A percentile compares a stretch with the other conserved stretches of the same genome.
Conservation (phyloP, 495 filamentous ascomycete genomes). For the Penicillium argentinense region DNA sequence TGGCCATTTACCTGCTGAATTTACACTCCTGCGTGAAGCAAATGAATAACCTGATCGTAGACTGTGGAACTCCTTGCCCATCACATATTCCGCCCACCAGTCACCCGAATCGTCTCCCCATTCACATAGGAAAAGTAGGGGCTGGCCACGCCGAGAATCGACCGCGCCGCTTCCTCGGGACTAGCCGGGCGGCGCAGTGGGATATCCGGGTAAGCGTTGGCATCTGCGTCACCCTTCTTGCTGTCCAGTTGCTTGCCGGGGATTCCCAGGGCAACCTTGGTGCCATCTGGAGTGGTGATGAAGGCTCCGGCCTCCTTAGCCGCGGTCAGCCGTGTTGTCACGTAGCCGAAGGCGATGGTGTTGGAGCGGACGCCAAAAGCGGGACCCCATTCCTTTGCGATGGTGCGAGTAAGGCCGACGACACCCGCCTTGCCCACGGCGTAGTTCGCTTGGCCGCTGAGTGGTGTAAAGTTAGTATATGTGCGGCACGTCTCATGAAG, state of each 20-base stretch:
- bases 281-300: constrained; percentile 70
- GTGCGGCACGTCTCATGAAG: too few species aligned
- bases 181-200: constrained; percentile 73
- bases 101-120: constrained; percentile 82
- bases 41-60: too few species aligned
- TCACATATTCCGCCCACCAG: constrained; percentile 81
- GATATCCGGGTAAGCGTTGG: constrained; percentile 58
- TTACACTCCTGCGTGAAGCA: too few species aligned
- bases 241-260: constrained; percentile 54
- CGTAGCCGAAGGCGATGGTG: constrained; percentile 79
- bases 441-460: constrained; percentile 79
- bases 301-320: constrained; percentile 80
- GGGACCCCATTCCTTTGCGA: constrained; percentile 92
- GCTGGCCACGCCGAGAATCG: constrained; percentile 77
- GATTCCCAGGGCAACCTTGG: constrained; percentile 77
- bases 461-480: background rate
- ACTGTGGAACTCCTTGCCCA: too few species aligned
- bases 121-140: constrained; percentile 79
- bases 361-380: constrained; percentile 80
- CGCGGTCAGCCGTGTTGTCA: constrained; percentile 72
- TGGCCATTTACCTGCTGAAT: too few species aligned
- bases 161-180: constrained; percentile 74
- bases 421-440: constrained; percentile 80
- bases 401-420: constrained; percentile 75
- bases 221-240: constrained; percentile 34